These are phyloP conservation scores for Adansonia madagascariensis DNA, from an alignment of 441 rosid genomes.

Conservation along the genomic window DNA sequence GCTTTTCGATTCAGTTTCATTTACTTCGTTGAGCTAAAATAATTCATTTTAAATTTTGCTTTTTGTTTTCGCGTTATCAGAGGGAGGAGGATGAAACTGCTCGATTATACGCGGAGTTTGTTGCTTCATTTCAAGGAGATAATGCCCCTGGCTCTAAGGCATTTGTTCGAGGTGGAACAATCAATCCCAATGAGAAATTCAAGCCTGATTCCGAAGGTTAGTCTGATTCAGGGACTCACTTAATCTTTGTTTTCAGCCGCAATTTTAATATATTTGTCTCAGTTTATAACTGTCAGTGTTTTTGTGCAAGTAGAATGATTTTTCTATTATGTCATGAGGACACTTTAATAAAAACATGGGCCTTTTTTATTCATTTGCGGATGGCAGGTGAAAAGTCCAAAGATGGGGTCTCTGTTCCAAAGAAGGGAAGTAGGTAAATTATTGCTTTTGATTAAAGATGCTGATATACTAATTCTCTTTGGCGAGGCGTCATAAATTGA, in stretches of 20 bases:
- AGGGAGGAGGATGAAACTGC: conserved; percentile 97
- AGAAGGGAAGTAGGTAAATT: conserved; percentile 99
- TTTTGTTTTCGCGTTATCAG: conserved; percentile 35
- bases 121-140: conserved; percentile 95
- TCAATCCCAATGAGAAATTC: conserved; percentile 74
- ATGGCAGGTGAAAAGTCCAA: conserved; percentile 99
- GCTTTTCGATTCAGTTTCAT: not conserved
- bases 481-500: conserved; percentile 41
- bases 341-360: conserved; percentile 92
- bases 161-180: conserved; percentile 94
- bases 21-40: conserved; percentile 22
- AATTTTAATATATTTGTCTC: conserved; percentile 10
- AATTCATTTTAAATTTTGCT: not conserved
- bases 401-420: conserved; percentile 97
- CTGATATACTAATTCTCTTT: conserved; percentile 39
- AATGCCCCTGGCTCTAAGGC: conserved; percentile 71
- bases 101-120: conserved; percentile 88
- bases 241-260: conserved; percentile 3
- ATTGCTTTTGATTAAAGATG: conserved; percentile 73
- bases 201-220: conserved; percentile 83
- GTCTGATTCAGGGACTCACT: conserved; percentile 32
- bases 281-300: conserved; percentile 17
- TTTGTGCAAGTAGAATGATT: conserved; percentile 48
- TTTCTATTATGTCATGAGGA: conserved; percentile 57
- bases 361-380: conserved; percentile 96